Percentiles rank a stretch among this genome's conserved stretches.
Evolutionary conservation across 2,329 filamentous ascomycete genomes (phyloP).

Genomic region (Colletotrichum tropicicola): DNA sequence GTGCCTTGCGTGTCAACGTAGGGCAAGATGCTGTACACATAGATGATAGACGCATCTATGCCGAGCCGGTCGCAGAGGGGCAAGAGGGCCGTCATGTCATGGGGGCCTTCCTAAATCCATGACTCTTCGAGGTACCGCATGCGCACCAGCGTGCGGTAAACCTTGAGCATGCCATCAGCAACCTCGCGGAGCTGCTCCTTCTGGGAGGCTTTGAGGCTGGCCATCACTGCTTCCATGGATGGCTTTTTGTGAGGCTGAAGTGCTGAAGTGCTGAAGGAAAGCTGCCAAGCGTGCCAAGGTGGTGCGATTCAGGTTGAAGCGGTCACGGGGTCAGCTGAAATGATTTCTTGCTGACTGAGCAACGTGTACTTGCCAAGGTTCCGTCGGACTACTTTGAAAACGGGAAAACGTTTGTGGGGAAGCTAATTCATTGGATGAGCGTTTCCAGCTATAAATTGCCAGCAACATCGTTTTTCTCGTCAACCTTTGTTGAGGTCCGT

Average conservation of each 20-base stretch:
- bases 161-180: slow-evolving; percentile 37
- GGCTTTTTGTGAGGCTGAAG: neutral
- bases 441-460: too few species aligned
- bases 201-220: neutral
- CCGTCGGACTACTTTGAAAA: too few species aligned
- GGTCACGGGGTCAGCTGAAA: too few species aligned
- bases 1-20: slow-evolving; percentile 31
- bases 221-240: neutral
- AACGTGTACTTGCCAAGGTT: too few species aligned
- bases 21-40: slow-evolving; percentile 38
- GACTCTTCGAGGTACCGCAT: slow-evolving; percentile 37
- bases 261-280: neutral
- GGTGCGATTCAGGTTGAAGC: too few species aligned
- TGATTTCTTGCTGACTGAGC: too few species aligned
- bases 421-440: too few species aligned
- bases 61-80: slow-evolving; percentile 26
- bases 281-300: neutral
- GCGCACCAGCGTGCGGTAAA: slow-evolving; percentile 37
- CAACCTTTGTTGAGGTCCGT: neutral
- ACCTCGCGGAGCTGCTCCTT: slow-evolving; percentile 35
- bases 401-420: too few species aligned
- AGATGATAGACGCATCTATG: slow-evolving; percentile 34
- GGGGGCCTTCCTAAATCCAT: slow-evolving; percentile 33
- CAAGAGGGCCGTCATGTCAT: slow-evolving; percentile 30
- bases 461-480: too few species aligned